Base-by-base conservation (phyloP, 192 early-diverging fungal species). In the Coemansia sp. region DNA sequence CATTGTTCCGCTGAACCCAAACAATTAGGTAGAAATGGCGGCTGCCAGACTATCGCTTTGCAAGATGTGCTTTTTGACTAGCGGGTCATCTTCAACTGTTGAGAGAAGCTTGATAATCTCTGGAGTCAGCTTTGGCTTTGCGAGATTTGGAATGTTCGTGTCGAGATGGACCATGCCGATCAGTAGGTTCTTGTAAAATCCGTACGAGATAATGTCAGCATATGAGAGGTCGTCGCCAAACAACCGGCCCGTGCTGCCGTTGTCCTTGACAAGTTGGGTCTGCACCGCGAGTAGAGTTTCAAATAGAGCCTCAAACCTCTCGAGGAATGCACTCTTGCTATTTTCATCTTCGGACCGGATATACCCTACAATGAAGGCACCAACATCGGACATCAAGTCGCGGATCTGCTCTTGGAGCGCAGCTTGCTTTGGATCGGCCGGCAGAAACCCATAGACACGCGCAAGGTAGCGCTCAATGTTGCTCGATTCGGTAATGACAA, bases 381-480 rank as follows among this genome's bases (percentile, higher is more conserved):
- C 7, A 5, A 57, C 43, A 12, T 62, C 69, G 1, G 27, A 15
- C 8, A 54, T 40, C 12, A 44, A 35, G 41, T 63, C 44, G 25
- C 49, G 53, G 20, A 60, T 45, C 41, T 55, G 44, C n/a, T 60
- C 35, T 35, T 67, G 63, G 3, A 31, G 34, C 8, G 66, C 68
- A 3, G 74, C 60, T 23, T 77, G 58, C 38, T 64, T 63, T 9
- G 39, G 52, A 21, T 54, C 55, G 2, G 36, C 27, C 8, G 72
- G 71, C 39, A 62, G 22, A 21, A 76, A 58, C n/a, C 61, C 70
- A 40, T 78, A 81, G 54, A 64, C 74, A 51, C 50, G 39, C 5
- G 77, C 53, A 6, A 83, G 53, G 34, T 81, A 81, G 36, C 81
- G 79, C 48, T 76, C 77, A 34, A 83, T 79, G 1, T 65, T 65